Percentiles rank a stretch among this genome's conserved stretches.
phyloP scores from a whole-genome alignment of 495 filamentous ascomycete species.

The Parachaetomium inaequale region DNA sequence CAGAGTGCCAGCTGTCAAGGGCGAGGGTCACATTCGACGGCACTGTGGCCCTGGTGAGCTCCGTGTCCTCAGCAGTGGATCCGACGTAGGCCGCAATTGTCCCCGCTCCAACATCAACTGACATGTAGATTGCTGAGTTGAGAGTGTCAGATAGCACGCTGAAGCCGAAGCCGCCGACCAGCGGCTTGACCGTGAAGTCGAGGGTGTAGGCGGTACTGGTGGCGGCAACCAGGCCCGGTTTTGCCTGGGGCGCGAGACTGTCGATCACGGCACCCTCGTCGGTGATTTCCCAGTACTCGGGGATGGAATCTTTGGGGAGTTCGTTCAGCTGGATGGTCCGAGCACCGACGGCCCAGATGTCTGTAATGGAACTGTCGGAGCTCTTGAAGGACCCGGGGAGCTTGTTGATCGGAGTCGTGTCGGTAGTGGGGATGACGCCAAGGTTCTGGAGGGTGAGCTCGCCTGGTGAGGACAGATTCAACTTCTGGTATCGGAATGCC shows the following conservation, averaged over 20 bases:
- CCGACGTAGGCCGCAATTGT: neutral
- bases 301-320: neutral
- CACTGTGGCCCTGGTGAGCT: neutral
- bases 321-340: neutral
- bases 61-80: neutral
- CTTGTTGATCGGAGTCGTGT: neutral
- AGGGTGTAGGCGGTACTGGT: neutral
- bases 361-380: neutral
- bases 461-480: neutral
- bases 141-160: constrained; percentile 2
- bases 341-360: constrained; percentile 1
- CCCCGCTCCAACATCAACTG: neutral
- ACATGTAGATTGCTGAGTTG: constrained; percentile 4
- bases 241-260: constrained; percentile 2
- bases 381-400: constrained; percentile 1
- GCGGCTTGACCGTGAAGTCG: constrained; percentile 1
- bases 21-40: constrained; percentile 1
- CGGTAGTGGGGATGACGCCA: neutral
- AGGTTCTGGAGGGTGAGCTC: neutral
- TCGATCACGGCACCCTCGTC: neutral
- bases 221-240: neutral
- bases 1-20: neutral
- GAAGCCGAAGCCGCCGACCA: neutral
- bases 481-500: neutral
- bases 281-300: neutral